phyloP scores from a whole-genome alignment of 106 monocot species.

The Acanthochlamys bracteata region DNA sequence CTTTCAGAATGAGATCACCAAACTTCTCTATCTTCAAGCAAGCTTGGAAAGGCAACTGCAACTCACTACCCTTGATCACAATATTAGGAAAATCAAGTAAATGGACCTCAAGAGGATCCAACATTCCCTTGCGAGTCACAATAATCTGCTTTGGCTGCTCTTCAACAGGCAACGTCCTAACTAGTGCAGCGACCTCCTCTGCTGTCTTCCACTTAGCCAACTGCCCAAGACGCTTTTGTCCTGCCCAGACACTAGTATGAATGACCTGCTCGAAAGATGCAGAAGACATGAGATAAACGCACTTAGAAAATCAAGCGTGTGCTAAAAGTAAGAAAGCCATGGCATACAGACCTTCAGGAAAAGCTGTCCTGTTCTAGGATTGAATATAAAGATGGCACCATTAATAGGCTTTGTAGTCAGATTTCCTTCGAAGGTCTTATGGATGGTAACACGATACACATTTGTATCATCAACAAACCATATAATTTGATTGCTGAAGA shows the following conservation, averaged over 20 bases:
- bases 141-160: slow-evolving; percentile 99
- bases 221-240: slow-evolving; percentile 99
- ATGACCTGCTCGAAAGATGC: slow-evolving; percentile 56
- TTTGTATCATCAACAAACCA: slow-evolving; percentile 99
- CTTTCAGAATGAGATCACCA: slow-evolving; percentile 97
- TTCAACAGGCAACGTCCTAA: slow-evolving; percentile 93
- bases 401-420: slow-evolving; percentile 98
- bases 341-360: slow-evolving; percentile 76
- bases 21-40: slow-evolving; percentile 99
- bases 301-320: background rate
- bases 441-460: slow-evolving; percentile 96
- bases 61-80: slow-evolving; percentile 97
- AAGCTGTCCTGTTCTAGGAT: slow-evolving; percentile 94
- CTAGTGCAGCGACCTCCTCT: slow-evolving; percentile 95
- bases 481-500: slow-evolving; percentile 99
- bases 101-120: slow-evolving; percentile 98
- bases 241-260: slow-evolving; percentile 99
- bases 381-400: slow-evolving; percentile 99
- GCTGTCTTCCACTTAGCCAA: slow-evolving; percentile 99
- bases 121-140: slow-evolving; percentile 97
- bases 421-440: slow-evolving; percentile 99
- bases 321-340: background rate
- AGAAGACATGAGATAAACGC: background rate
- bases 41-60: slow-evolving; percentile 98
- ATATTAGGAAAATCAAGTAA: slow-evolving; percentile 98